Percentiles rank a stretch among this genome's conserved stretches.
These are phyloP conservation scores for Trichosporon asahii DNA, from an alignment of 1,284 basidiomycete genomes.

Conservation along the genomic window DNA sequence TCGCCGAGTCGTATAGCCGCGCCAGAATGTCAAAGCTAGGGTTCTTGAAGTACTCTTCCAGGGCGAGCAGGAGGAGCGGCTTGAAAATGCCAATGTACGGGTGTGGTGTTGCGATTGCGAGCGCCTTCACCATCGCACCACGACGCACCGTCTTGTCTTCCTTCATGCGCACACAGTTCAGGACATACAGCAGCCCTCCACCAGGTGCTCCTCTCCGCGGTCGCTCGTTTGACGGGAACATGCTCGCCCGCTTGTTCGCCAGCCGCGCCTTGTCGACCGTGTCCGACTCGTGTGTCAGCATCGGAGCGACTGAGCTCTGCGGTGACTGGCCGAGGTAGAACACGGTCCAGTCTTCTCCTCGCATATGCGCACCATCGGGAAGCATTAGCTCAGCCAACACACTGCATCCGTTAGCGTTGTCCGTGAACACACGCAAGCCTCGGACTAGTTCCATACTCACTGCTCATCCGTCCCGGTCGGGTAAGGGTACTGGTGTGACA, in stretches of 20 bases:
- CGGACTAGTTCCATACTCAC: slow-evolving; percentile 55
- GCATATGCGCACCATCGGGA: slow-evolving; percentile 92
- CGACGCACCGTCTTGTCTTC: slow-evolving; percentile 84
- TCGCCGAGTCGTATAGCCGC: slow-evolving; percentile 86
- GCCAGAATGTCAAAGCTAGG: slow-evolving; percentile 84
- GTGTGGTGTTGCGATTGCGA: slow-evolving; percentile 92
- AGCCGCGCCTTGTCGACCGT: slow-evolving; percentile 25
- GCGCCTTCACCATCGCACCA: slow-evolving; percentile 90
- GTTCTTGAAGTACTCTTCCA: slow-evolving; percentile 89
- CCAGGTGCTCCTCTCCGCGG: slow-evolving; percentile 41
- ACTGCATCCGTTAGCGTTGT: slow-evolving; percentile 52
- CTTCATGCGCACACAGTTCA: slow-evolving; percentile 94
- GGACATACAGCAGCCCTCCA: slow-evolving; percentile 74
- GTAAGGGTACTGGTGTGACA: slow-evolving; percentile 90
- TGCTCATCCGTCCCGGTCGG: slow-evolving; percentile 87
- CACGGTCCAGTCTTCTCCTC: slow-evolving; percentile 94
- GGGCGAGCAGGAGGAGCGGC: slow-evolving; percentile 87
- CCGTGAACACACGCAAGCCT: neutral
- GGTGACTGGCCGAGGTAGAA: slow-evolving; percentile 94
- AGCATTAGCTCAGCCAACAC: slow-evolving; percentile 96
- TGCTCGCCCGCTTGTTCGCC: slow-evolving; percentile 24
- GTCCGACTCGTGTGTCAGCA: slow-evolving; percentile 57
- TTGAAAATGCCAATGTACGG: slow-evolving; percentile 99
- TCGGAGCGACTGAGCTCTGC: slow-evolving; percentile 76
- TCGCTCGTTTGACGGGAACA: slow-evolving; percentile 24